A percentile compares a stretch with the other conserved stretches of the same genome.
Conservation (phyloP, 192 early-diverging fungal genomes). For the Dissophora ornata region DNA sequence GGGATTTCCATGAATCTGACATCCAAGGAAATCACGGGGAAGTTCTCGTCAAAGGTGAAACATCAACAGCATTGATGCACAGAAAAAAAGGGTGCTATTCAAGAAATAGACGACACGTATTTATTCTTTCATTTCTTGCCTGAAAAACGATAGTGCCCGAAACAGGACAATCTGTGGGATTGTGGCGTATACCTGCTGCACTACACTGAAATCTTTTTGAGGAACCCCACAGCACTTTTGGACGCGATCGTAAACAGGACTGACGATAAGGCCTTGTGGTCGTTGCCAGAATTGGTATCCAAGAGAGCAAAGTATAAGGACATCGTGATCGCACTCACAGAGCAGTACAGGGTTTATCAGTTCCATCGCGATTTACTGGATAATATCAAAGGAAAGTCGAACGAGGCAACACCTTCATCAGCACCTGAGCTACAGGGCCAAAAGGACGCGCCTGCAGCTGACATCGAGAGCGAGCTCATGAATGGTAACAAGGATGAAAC, state of each 20-base stretch:
- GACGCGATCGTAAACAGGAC: constrained; percentile 31
- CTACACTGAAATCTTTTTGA: constrained; percentile 78
- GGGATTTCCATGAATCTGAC: constrained; percentile 18
- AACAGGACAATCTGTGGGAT: constrained; percentile 84
- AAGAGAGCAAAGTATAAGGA: constrained; percentile 40
- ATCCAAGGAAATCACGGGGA: constrained; percentile 31
- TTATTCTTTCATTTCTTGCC: too few species aligned
- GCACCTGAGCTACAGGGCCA: neutral
- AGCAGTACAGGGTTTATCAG: constrained; percentile 28
- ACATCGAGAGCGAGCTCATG: too few species aligned
- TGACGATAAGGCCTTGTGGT: constrained; percentile 33
- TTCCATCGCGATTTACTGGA: constrained; percentile 25
- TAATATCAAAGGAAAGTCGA: constrained; percentile 36
- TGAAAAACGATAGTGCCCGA: constrained; percentile 64
- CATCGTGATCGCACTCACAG: constrained; percentile 9
- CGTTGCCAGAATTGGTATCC: constrained; percentile 17
- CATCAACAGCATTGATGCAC: neutral
- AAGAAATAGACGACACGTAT: too few species aligned
- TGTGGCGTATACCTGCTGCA: constrained; percentile 88
- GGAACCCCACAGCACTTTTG: constrained; percentile 14
- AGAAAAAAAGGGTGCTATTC: neutral
- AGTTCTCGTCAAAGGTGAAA: constrained; percentile 40
- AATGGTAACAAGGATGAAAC: too few species aligned
- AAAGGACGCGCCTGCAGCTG: too few species aligned
- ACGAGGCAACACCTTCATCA: neutral